Conservation (phyloP, 1,139 yeast genomes). For the Diutina ranongensis region DNA sequence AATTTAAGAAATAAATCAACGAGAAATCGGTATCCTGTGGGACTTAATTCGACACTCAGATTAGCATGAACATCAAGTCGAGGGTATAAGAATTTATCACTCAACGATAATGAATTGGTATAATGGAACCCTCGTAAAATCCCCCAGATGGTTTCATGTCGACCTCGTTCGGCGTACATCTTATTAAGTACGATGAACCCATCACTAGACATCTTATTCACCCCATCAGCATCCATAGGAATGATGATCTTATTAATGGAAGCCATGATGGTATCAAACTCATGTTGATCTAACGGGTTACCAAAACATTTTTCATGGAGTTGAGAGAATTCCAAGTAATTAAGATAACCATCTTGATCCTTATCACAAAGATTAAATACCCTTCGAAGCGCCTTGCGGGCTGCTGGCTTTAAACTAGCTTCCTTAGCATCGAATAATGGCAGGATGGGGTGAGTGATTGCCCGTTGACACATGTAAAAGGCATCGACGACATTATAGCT, state of each 20-base stretch:
- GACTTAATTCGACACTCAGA: constrained; percentile 84
- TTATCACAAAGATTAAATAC: constrained; percentile 77
- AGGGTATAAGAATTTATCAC: constrained; percentile 70
- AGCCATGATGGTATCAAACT: constrained; percentile 20
- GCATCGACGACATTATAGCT: constrained; percentile 80
- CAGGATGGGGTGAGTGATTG: constrained; percentile 87
- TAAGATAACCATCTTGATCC: constrained; percentile 79
- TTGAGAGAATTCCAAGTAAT: constrained; percentile 54
- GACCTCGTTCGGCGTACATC: constrained; percentile 76
- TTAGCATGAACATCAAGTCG: constrained; percentile 63
- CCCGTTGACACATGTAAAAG: constrained; percentile 82
- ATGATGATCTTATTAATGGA: constrained; percentile 18
- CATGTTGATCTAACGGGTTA: constrained; percentile 14
- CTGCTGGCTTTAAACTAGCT: constrained; percentile 67
- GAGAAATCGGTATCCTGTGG: constrained; percentile 83
- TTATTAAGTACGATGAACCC: constrained; percentile 74
- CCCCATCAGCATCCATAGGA: constrained; percentile 14
- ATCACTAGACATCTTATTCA: constrained; percentile 37
- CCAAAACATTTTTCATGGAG: constrained; percentile 72
- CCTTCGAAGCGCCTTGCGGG: constrained; percentile 64
- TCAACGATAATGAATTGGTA: constrained; percentile 80
- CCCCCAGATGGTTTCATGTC: constrained; percentile 97
- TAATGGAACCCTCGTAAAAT: constrained; percentile 78
- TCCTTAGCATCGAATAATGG: constrained; percentile 91
- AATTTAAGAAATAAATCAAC: constrained; percentile 81